Base-by-base conservation (phyloP, 352 stramenopile genomes). In the Globisporangium spiculum region DNA sequence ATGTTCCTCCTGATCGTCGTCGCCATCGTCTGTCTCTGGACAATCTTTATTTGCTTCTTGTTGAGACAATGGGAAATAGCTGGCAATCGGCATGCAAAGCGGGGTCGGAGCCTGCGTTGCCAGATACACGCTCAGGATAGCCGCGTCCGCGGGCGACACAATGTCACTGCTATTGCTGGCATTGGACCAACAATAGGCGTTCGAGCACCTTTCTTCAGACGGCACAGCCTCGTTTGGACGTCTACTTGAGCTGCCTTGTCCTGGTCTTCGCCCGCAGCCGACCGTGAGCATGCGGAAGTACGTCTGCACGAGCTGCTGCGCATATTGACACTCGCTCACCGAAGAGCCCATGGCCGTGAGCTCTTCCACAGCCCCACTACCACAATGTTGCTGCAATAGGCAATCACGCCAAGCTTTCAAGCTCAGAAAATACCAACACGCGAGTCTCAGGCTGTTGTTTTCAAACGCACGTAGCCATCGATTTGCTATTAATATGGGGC, bases 201-300 rank as follows among this genome's bases (percentile, higher is more conserved):
- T 92, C 2, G 9, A 53, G 41, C 84, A 92, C 24, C 55, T 46
- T 8, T n/a, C 7, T 4, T 41, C 30, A 6, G 26, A 32, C 1
- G 26, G 12, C 20, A 18, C 10, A 38, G 18, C 26, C 32, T 52
- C 52, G 20, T 3, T 10, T n/a, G 6, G 38, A 46, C 38, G 38
- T 7, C 12, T 20, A 16, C 6, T 41, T 41, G 18, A 34, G 24
- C 7, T 60, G 7, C 16, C 27, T 41, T 18, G 7, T 2, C 4
- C 18, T 8, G 1, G 9, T 4, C 3, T 66, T 67, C 44, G 18
- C 8, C 18, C 44, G 56, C 84, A 92, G 1, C 84, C 82, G 52
- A 75, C 64, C 0, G 76, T 92, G 36, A 92, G 58, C 78, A 92
- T 90, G 27, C 27, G 38, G 44, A 90, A 92, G 65, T 92, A 92